phyloP scores from a whole-genome alignment of 1,139 yeast genomes.

The Pichia inconspicua region DNA sequence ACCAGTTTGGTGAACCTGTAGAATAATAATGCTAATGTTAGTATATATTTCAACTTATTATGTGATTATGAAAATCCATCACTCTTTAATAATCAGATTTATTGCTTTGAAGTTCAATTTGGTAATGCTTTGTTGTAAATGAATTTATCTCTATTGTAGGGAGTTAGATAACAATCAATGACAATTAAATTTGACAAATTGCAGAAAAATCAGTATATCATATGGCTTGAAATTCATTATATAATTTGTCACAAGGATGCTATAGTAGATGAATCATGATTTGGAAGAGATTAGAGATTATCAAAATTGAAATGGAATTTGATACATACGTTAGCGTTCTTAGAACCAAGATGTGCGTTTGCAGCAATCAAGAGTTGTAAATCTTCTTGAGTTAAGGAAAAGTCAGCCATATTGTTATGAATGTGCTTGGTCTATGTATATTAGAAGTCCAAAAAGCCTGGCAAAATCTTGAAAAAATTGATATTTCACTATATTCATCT shows the following conservation, averaged over 20 bases:
- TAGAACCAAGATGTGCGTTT: conserved; percentile 99
- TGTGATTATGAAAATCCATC: neutral
- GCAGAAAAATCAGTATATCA: too few relatives aligned
- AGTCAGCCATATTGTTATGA: conserved; percentile 27
- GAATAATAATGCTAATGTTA: conserved; percentile 11
- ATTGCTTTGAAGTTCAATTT: too few relatives aligned
- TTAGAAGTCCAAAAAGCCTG: conserved; percentile 2
- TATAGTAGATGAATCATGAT: too few relatives aligned
- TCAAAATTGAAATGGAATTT: neutral
- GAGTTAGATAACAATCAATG: too few relatives aligned
- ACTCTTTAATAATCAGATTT: neutral
- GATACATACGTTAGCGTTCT: conserved; percentile 96
- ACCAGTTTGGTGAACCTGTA: conserved; percentile 95
- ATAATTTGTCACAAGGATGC: neutral
- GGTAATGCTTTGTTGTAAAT: too few relatives aligned
- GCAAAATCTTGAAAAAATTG: neutral
- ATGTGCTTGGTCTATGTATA: conserved; percentile 12
- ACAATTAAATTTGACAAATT: too few relatives aligned
- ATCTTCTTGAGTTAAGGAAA: conserved; percentile 78
- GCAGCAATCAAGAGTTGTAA: conserved; percentile 99
- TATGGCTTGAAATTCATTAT: neutral
- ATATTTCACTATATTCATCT: conserved; percentile 7
- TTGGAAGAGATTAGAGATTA: neutral
- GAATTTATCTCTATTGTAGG: too few relatives aligned
- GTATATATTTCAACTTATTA: conserved; percentile 5